Evolutionary conservation across 176 grass and related monocot genomes (phyloP).

Genomic region (Coix lacrymajobi): DNA sequence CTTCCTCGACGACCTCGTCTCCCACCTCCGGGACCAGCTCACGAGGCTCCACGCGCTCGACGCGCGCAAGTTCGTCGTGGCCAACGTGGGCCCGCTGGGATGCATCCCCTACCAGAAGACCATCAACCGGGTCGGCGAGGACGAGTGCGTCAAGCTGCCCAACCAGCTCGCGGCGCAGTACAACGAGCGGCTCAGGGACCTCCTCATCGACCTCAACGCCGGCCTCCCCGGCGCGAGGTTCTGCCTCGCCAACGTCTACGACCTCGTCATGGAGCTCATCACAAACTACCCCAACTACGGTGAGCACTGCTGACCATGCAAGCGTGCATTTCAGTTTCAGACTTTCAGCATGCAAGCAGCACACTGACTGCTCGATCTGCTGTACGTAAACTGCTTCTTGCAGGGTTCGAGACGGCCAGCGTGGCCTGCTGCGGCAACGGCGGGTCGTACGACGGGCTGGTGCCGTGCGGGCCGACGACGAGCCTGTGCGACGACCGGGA

Average conservation of each 20-base stretch:
- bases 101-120: constrained; percentile 99
- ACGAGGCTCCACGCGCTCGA: constrained; percentile 70
- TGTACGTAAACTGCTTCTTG: too few relatives aligned
- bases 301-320: neutral
- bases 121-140: constrained; percentile 39
- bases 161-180: constrained; percentile 72
- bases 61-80: constrained; percentile 80
- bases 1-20: constrained; percentile 66
- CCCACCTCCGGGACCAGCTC: constrained; percentile 65
- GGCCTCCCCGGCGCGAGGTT: constrained; percentile 58
- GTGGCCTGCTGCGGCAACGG: constrained; percentile 79
- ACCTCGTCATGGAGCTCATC: constrained; percentile 73
- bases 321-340: too few relatives aligned
- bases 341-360: too few relatives aligned
- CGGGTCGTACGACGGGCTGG: constrained; percentile 55
- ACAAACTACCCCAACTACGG: constrained; percentile 61
- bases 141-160: constrained; percentile 78
- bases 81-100: constrained; percentile 84
- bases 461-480: constrained; percentile 76
- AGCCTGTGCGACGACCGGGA: constrained; percentile 53
- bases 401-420: constrained; percentile 66
- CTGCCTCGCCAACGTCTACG: constrained; percentile 87
- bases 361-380: too few relatives aligned
- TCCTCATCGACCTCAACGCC: constrained; percentile 60
- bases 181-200: constrained; percentile 49